Evolutionary conservation across 192 early-diverging fungal genomes (phyloP).

Genomic region (Coemansia sp.): DNA sequence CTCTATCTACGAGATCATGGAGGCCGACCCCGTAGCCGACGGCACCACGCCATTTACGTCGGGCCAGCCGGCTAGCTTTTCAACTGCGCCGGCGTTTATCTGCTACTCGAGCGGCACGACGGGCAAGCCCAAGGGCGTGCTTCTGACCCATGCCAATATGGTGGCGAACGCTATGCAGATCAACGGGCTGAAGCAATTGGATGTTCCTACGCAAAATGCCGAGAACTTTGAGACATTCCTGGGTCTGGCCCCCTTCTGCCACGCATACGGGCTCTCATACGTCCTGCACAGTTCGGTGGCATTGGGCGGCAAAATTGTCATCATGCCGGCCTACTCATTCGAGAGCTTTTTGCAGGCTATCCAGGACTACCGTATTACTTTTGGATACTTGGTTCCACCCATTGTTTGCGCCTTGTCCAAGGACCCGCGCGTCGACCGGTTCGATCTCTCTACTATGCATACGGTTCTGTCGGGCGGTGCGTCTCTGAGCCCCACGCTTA

Average conservation of each 20-base stretch:
- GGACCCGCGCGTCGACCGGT: constrained; percentile 72
- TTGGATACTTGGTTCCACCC: constrained; percentile 69
- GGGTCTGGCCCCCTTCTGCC: constrained; percentile 70
- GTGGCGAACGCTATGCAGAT: constrained; percentile 65
- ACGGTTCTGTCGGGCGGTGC: constrained; percentile 80
- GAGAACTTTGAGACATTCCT: constrained; percentile 53
- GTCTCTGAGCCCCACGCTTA: constrained; percentile 69
- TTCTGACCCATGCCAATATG: constrained; percentile 71
- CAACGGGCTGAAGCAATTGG: constrained; percentile 40
- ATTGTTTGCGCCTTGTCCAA: constrained; percentile 74
- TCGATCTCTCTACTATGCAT: constrained; percentile 68
- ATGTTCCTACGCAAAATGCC: constrained; percentile 23
- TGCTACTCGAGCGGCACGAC: constrained; percentile 78
- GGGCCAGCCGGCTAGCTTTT: constrained; percentile 12
- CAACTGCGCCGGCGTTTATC: constrained; percentile 58
- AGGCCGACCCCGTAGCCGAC: not conserved
- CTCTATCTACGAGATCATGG: constrained; percentile 26
- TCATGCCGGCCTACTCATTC: constrained; percentile 77
- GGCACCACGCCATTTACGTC: not conserved
- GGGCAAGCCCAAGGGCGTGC: constrained; percentile 68
- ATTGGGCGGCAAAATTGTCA: constrained; percentile 59
- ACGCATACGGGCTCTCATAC: constrained; percentile 69
- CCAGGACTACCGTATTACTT: constrained; percentile 68
- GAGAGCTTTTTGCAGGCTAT: constrained; percentile 64
- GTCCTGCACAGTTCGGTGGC: constrained; percentile 51